These are phyloP conservation scores for Scenedesmus sp. DNA, from an alignment of 163 green algal species.

Conservation along the genomic window DNA sequence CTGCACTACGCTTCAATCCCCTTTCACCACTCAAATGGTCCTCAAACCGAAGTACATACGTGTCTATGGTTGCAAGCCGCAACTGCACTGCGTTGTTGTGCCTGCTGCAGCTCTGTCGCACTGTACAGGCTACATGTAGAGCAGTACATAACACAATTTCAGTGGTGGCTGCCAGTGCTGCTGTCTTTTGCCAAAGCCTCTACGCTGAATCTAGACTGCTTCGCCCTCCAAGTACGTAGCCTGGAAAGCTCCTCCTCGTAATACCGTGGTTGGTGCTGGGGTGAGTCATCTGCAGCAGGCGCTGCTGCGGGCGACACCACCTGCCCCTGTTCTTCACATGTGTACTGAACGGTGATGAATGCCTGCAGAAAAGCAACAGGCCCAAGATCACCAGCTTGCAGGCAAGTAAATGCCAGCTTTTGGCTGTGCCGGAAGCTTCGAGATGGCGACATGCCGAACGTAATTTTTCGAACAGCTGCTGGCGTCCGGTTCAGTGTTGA, in stretches of 20 bases:
- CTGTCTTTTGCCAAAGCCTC: background rate
- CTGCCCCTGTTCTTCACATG: background rate
- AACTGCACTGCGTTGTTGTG: background rate
- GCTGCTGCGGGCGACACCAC: background rate
- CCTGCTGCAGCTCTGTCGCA: background rate
- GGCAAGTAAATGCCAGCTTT: background rate
- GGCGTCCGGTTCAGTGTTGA: background rate
- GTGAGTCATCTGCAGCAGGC: background rate
- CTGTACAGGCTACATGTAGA: background rate
- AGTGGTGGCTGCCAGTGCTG: background rate
- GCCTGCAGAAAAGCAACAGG: background rate
- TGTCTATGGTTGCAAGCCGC: too few species aligned
- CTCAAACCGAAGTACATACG: too few species aligned
- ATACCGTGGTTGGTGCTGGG: background rate
- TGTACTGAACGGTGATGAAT: background rate
- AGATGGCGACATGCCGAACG: background rate
- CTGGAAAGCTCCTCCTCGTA: slow-evolving; percentile 1
- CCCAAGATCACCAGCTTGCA: background rate
- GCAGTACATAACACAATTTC: background rate
- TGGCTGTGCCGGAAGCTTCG: background rate
- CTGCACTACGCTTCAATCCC: too few species aligned
- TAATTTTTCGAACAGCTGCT: background rate
- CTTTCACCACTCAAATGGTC: too few species aligned
- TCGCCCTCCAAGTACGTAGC: background rate
- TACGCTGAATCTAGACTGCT: background rate